Evolutionary conservation across 148 eudicot species (phyloP).

Genomic region (Spergularia marina): DNA sequence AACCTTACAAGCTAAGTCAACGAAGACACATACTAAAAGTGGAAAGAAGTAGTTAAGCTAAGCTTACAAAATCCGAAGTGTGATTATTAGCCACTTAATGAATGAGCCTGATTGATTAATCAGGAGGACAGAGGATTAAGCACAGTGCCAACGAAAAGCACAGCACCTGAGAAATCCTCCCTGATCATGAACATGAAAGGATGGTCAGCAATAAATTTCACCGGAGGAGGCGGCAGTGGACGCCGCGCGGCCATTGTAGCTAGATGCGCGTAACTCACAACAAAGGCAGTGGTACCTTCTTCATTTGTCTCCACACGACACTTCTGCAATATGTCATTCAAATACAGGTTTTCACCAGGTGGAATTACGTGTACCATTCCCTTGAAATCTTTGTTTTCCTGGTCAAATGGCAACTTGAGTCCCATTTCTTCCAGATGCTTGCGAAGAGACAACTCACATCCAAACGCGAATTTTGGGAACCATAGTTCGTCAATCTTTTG

Average conservation of each 20-base stretch:
- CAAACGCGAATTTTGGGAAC: slow-evolving; percentile 24
- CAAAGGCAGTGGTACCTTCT: slow-evolving; percentile 17
- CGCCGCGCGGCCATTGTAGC: too few relatives aligned
- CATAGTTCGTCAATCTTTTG: not conserved
- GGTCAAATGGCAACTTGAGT: slow-evolving; percentile 13
- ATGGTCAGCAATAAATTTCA: slow-evolving; percentile 17
- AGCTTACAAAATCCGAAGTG: too few relatives aligned
- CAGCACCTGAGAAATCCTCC: slow-evolving; percentile 12
- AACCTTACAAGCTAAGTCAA: too few relatives aligned
- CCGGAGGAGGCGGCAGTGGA: not conserved
- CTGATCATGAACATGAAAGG: slow-evolving; percentile 26
- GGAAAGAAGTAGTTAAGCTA: too few relatives aligned
- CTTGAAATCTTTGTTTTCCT: not conserved
- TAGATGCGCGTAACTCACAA: not conserved
- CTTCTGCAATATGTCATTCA: not conserved
- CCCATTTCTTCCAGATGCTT: slow-evolving; percentile 11
- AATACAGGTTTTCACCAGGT: not conserved
- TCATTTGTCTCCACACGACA: slow-evolving; percentile 17
- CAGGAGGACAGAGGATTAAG: not conserved
- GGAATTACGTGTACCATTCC: not conserved
- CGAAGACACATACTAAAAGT: too few relatives aligned
- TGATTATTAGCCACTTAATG: too few relatives aligned
- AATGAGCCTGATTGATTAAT: too few relatives aligned
- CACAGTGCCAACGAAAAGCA: slow-evolving; percentile 17
- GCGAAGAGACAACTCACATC: not conserved